Evolutionary conservation across 2,329 filamentous ascomycete genomes (phyloP), one percentile per base, ranked within the genome.

Genomic region (Pseudogymnoascus sp.): DNA sequence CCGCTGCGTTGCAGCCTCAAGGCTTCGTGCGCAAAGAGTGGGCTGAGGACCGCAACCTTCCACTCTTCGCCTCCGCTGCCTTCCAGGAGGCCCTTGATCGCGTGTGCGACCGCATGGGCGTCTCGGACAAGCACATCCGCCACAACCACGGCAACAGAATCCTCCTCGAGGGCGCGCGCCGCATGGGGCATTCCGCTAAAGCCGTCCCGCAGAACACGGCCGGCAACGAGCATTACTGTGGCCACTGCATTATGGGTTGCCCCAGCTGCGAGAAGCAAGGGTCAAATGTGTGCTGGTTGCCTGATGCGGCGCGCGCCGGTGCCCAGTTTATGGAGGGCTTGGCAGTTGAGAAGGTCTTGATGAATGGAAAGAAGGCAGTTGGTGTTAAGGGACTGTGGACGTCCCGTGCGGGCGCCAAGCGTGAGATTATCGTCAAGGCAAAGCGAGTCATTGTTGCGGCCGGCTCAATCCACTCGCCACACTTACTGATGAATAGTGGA

Each of bases 321-420:
- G 89, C 92, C 0, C 78, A 82, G 65, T 96, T 96, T 70, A 82
- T 95, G 62, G 91, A 97, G 76, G 92, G 92, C 0, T 90, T 94
- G 68, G 74, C 85, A 18, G 89, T 86, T 0, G 82, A 89, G 11
- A 81, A 81, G 63, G 78, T 97, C 14, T 66, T 89, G 0, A 96
- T 96, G 71, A 83, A 86, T 20, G 71, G 70, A 5, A 76, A 79
- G 37, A 79, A 80, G 65, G 90, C 89, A 0, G 81, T 80, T 0
- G 92, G 92, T 0, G 80, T 96, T 1, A 76, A 84, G 62, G 92
- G 92, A 1, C 78, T 77, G 6, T 96, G 91, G 92, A 84, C 81
- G 2, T 87, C 88, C 1, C 82, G 89, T 62, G 76, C 77, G 39
- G 75, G 81, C 18, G 85, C 87, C 9, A 80, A 76, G 57, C 81